Conservation (phyloP, 495 filamentous ascomycete genomes). For the Hamigera avellanea region DNA sequence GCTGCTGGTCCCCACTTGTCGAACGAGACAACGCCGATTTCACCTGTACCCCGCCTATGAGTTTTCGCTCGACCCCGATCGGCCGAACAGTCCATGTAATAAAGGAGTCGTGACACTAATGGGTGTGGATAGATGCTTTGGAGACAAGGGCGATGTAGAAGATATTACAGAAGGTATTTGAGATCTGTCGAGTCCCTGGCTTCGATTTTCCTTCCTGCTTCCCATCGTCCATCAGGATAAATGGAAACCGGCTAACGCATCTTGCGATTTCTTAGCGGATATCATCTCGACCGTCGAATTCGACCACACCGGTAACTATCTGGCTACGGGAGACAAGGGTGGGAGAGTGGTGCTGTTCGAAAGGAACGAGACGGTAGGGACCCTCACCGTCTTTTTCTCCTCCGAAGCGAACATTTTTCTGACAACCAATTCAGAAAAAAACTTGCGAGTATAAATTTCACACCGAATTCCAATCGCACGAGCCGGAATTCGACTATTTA, state of each 20-base stretch:
- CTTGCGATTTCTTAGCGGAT: constrained; percentile 54
- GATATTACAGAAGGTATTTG: constrained; percentile 95
- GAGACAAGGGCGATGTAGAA: constrained; percentile 98
- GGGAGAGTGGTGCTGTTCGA: constrained; percentile 95
- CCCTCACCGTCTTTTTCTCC: too few relatives aligned
- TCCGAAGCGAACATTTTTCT: constrained; percentile 5
- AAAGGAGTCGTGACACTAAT: background rate
- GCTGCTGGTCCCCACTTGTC: too few relatives aligned
- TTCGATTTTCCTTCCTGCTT: background rate
- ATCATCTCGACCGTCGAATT: constrained; percentile 99
- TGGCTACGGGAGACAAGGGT: constrained; percentile 96
- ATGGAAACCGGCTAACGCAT: background rate
- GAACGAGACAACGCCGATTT: too few relatives aligned
- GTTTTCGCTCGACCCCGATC: too few relatives aligned
- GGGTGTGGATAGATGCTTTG: constrained; percentile 75
- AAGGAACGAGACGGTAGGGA: constrained; percentile 90
- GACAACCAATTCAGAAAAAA: constrained; percentile 69
- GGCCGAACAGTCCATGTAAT: background rate
- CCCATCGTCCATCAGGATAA: background rate
- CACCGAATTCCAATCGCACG: constrained; percentile 98
- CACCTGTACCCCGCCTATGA: too few relatives aligned
- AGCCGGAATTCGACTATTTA: constrained; percentile 97
- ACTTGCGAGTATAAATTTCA: constrained; percentile 99
- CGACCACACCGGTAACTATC: constrained; percentile 95
- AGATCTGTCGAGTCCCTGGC: background rate